Conservation (phyloP, 768 basidiomycete species). For the Hericium alpestre region DNA sequence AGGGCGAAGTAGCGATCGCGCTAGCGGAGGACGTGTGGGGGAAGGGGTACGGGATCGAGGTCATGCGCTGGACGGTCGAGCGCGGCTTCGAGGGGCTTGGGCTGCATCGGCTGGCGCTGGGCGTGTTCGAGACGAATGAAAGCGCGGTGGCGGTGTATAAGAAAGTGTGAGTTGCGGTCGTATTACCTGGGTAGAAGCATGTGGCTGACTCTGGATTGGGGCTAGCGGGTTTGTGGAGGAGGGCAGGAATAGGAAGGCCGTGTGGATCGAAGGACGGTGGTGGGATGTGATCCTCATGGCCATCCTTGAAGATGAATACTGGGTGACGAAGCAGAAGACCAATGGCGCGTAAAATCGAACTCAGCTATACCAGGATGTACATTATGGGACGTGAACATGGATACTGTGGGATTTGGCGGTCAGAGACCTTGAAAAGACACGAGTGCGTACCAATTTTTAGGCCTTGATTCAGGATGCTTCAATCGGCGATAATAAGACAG, state of each 20-base stretch:
- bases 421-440: too few species aligned
- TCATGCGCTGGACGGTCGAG: neutral
- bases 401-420: too few species aligned
- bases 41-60: neutral
- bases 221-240: neutral
- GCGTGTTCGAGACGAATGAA: neutral
- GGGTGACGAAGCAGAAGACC: neutral
- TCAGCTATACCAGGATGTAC: too few species aligned
- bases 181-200: too few species aligned
- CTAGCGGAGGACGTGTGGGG: neutral
- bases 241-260: neutral
- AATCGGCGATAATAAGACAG: too few species aligned
- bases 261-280: neutral
- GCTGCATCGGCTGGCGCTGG: neutral
- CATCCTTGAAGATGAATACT: neutral
- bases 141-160: neutral
- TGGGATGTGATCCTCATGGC: neutral
- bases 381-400: too few species aligned
- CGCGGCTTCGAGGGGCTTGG: neutral
- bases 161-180: neutral
- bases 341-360: neutral
- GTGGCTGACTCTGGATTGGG: too few species aligned
- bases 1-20: neutral
- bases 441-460: too few species aligned
- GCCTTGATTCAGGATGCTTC: too few species aligned